Base-by-base conservation (phyloP, 495 filamentous ascomycete genomes). In the Niebla homalea region DNA sequence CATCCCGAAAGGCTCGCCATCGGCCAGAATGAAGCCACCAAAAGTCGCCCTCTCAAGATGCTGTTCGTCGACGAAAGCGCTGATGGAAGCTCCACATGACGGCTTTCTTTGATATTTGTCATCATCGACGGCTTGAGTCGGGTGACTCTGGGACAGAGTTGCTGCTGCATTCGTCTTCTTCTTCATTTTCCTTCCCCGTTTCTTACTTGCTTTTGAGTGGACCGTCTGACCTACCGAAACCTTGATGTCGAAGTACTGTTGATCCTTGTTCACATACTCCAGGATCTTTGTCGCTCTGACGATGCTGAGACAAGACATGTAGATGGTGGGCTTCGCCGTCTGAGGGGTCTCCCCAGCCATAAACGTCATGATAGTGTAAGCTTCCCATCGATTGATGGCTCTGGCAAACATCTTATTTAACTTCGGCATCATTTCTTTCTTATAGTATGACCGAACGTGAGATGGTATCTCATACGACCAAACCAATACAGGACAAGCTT, bases 1-100 rank as follows among this genome's bases (percentile, higher is more conserved):
- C 82, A 96, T 87, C 7, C 89, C 90, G 60, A 86, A 92, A 1
- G 83, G 78, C 54, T 82, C 76, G 46, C 83, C 79, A 62, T 96
- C 87, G 6, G 95, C 79, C 7, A 92, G 67, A 37, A 97, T 76
- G 1, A 94, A 71, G 14, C 90, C 90, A 4, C 90, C 90, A 62
- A 89, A 89, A 10, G 87, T 88, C 3, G 92, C 90, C 1, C 90
- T 84, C 12, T 88, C 89, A 2, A 95, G 67, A 56, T 94, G 89
- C 38, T 83, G 77, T 43, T 86, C 81, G 40, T 86, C 84, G 48
- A 83, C 75, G 67, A 84, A 95, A 1, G 90, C 89, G 16, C 90
- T 90, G 51, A 97, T 95, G 21, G 87, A 94, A 2, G 90, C 90
- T 1, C 90, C 90, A 46, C 87, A 94, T 0, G 79, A 60, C 1